Evolutionary conservation across 2,329 filamentous ascomycete genomes (phyloP).

Genomic region (Hyphodiscus sp.): DNA sequence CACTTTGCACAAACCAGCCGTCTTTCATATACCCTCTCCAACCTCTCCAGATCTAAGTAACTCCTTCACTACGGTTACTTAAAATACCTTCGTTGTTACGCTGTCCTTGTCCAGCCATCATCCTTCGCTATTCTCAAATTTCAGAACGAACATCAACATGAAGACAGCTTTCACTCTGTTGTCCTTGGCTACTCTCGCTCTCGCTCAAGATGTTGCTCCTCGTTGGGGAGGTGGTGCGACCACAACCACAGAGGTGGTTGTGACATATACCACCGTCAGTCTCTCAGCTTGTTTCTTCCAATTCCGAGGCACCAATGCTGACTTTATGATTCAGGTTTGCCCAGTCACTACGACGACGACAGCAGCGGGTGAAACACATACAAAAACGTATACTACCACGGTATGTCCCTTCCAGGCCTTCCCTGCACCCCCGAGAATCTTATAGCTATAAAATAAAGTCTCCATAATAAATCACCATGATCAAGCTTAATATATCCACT

Average conservation of each 20-base stretch:
- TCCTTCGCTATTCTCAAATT: constrained; percentile 8
- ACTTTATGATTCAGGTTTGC: constrained; percentile 7
- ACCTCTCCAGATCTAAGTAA: constrained; percentile 28
- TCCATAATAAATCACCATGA: too few relatives aligned
- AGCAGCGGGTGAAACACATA: constrained; percentile 32
- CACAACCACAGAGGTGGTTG: constrained; percentile 14
- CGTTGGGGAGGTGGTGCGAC: constrained; percentile 1
- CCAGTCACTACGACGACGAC: constrained; percentile 10
- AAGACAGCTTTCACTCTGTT: constrained; percentile 23
- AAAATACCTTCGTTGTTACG: constrained; percentile 20
- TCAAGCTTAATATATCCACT: too few relatives aligned
- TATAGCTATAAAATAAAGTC: too few relatives aligned
- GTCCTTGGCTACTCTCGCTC: constrained; percentile 21
- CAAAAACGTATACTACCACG: constrained; percentile 38
- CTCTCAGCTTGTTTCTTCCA: constrained; percentile 9
- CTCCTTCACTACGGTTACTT: constrained; percentile 42
- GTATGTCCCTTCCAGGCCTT: too few relatives aligned
- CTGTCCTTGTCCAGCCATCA: constrained; percentile 10
- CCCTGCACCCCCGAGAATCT: too few relatives aligned
- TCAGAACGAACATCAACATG: constrained; percentile 18
- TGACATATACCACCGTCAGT: constrained; percentile 17
- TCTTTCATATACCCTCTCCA: constrained; percentile 15
- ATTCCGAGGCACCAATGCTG: too few relatives aligned
- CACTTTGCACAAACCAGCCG: constrained; percentile 22
- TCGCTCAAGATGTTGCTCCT: constrained; percentile 14